Conservation (phyloP, 2,329 filamentous ascomycete species). For the Hymenotorrendiella dingleyae region DNA sequence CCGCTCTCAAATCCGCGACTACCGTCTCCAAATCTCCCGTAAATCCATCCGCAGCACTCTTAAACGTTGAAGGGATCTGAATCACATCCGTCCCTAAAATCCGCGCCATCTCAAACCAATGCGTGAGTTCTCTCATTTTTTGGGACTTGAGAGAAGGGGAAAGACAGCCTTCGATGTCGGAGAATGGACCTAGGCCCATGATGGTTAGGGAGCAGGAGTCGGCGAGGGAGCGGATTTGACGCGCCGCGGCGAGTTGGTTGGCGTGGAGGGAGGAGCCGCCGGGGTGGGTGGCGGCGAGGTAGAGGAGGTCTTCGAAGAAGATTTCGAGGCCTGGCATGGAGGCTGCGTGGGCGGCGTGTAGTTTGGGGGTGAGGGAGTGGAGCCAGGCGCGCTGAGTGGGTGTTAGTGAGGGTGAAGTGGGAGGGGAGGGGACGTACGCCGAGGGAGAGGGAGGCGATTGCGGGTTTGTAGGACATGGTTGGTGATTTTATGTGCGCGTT, state of each 20-base stretch:
- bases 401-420: slow-evolving; percentile 1
- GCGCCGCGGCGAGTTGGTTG: slow-evolving; percentile 49
- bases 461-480: slow-evolving; percentile 49
- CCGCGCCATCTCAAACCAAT: slow-evolving; percentile 64
- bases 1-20: slow-evolving; percentile 53
- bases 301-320: slow-evolving; percentile 70
- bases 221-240: slow-evolving; percentile 51
- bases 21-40: slow-evolving; percentile 50
- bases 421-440: slow-evolving; percentile 37
- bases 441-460: slow-evolving; percentile 73
- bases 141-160: slow-evolving; percentile 52
- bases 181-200: slow-evolving; percentile 58
- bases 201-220: slow-evolving; percentile 48
- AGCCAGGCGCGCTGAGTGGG: slow-evolving; percentile 62
- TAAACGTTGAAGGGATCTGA: slow-evolving; percentile 66
- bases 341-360: slow-evolving; percentile 59
- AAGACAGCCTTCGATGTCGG: slow-evolving; percentile 68
- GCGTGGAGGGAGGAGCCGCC: slow-evolving; percentile 31
- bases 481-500: no score
- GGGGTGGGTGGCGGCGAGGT: slow-evolving; percentile 40
- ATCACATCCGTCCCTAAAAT: slow-evolving; percentile 67
- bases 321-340: slow-evolving; percentile 68
- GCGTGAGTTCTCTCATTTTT: slow-evolving; percentile 55
- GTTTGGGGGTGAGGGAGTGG: slow-evolving; percentile 61
- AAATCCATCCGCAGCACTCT: slow-evolving; percentile 27